A percentile compares a stretch with the other conserved stretches of the same genome.
These are phyloP conservation scores for Penicillium turbatum DNA, from an alignment of 495 filamentous ascomycete species.

Conservation along the genomic window DNA sequence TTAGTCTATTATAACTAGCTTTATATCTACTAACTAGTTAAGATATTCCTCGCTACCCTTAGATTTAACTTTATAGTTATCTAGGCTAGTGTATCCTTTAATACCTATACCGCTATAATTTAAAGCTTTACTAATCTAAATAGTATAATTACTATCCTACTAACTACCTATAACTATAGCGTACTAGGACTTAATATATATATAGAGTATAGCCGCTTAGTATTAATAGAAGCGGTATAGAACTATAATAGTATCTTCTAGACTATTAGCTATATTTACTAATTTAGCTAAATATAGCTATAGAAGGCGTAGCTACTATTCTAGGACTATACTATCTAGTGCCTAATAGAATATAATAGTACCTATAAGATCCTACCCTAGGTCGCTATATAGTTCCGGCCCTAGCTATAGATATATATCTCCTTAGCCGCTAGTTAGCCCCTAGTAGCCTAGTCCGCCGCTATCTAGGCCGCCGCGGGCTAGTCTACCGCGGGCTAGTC, in stretches of 20 bases:
- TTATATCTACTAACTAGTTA: not conserved
- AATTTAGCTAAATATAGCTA: conserved; percentile 2
- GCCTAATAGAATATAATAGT: conserved; percentile 6
- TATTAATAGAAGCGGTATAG: conserved; percentile 4
- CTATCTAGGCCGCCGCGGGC: too few species aligned
- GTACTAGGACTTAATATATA: conserved; percentile 2
- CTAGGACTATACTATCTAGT: conserved; percentile 11
- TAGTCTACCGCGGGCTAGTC: too few species aligned
- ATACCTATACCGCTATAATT: not conserved
- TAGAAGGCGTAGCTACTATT: conserved; percentile 13
- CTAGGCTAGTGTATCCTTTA: not conserved
- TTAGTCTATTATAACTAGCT: conserved; percentile 1
- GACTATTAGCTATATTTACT: conserved; percentile 6
- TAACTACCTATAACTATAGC: conserved; percentile 5
- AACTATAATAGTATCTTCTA: conserved; percentile 4
- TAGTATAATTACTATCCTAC: not conserved
- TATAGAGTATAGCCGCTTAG: not conserved
- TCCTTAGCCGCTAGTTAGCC: too few species aligned
- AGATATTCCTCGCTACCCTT: conserved; percentile 1
- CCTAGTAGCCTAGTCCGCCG: too few species aligned
- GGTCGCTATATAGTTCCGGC: not conserved
- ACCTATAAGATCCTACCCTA: not conserved
- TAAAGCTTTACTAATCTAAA: not conserved
- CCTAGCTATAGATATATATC: too few species aligned
- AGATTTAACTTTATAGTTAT: not conserved